Conservation (phyloP, 1,284 basidiomycete species). For the Microbotryomycetes sp. region DNA sequence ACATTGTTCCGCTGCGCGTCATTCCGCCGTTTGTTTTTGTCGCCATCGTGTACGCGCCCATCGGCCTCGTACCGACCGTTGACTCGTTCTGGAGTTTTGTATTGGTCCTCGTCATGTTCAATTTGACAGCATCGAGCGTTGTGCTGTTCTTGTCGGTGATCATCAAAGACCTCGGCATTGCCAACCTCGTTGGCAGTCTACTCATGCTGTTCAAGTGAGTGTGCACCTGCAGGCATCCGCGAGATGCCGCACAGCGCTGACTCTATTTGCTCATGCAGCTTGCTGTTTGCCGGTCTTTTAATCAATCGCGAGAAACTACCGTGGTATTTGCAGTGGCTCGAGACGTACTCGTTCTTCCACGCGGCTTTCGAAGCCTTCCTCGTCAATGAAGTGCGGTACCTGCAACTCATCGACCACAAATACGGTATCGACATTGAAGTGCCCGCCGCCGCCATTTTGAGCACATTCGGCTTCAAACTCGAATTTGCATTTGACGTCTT, state of each 20-base stretch:
- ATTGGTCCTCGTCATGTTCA: conserved; percentile 88
- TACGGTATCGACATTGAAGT: conserved; percentile 89
- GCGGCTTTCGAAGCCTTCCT: conserved; percentile 95
- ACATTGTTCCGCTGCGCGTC: conserved; percentile 85
- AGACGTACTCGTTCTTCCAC: conserved; percentile 92
- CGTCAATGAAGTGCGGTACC: conserved; percentile 88
- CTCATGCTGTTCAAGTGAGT: conserved; percentile 96
- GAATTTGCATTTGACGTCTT: conserved; percentile 54
- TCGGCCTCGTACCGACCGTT: conserved; percentile 85
- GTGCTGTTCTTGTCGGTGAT: conserved; percentile 84
- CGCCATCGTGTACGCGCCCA: conserved; percentile 84
- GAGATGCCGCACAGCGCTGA: too few relatives aligned
- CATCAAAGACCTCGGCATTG: conserved; percentile 74
- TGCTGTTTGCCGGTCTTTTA: conserved; percentile 88
- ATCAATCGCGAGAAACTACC: conserved; percentile 86
- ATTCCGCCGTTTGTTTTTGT: conserved; percentile 92
- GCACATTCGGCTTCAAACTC: conserved; percentile 81
- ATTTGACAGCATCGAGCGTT: conserved; percentile 83
- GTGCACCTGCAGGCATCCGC: too few relatives aligned
- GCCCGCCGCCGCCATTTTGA: conserved; percentile 85
- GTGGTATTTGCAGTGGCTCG: conserved; percentile 68
- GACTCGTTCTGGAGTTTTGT: conserved; percentile 95
- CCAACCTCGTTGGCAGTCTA: conserved; percentile 84
- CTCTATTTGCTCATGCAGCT: conserved; percentile 47
- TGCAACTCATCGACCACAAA: conserved; percentile 83